A percentile compares a stretch with the other conserved stretches of the same genome.
phyloP scores from a whole-genome alignment of 2,329 filamentous ascomycete genomes.

The Penicillium sp. region DNA sequence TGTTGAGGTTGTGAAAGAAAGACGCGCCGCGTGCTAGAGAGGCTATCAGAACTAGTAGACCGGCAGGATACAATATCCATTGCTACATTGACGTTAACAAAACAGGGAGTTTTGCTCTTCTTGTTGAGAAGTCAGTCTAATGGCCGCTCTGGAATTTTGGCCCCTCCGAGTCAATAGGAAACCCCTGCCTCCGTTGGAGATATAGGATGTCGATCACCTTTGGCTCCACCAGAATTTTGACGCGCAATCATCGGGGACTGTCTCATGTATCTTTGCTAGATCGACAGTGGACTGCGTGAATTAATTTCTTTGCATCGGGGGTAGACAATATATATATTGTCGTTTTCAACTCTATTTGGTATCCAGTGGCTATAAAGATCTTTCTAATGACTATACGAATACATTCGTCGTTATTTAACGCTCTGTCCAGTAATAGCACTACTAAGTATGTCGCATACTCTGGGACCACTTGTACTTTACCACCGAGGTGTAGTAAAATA shows the following conservation, averaged over 20 bases:
- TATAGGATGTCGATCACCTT: background rate
- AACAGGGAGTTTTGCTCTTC: background rate
- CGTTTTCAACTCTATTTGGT: background rate
- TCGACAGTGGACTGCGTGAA: background rate
- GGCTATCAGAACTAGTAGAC: background rate
- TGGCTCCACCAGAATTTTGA: background rate
- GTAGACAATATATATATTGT: background rate
- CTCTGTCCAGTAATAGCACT: too few relatives aligned
- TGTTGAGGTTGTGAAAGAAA: background rate
- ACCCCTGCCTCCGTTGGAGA: too few relatives aligned
- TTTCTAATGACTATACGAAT: too few relatives aligned
- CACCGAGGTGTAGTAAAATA: background rate
- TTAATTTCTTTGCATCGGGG: background rate
- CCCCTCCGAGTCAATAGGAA: background rate
- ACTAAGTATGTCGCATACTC: background rate
- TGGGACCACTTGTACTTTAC: background rate
- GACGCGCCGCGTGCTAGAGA: background rate
- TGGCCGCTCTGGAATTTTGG: too few relatives aligned
- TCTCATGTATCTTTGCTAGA: background rate
- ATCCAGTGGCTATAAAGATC: background rate
- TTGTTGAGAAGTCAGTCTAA: background rate
- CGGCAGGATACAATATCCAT: background rate
- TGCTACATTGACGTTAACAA: background rate
- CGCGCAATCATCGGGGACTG: background rate
- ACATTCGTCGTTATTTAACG: too few relatives aligned